Conservation (phyloP, 2,329 filamentous ascomycete genomes). For the Fusarium brachygibbosum region DNA sequence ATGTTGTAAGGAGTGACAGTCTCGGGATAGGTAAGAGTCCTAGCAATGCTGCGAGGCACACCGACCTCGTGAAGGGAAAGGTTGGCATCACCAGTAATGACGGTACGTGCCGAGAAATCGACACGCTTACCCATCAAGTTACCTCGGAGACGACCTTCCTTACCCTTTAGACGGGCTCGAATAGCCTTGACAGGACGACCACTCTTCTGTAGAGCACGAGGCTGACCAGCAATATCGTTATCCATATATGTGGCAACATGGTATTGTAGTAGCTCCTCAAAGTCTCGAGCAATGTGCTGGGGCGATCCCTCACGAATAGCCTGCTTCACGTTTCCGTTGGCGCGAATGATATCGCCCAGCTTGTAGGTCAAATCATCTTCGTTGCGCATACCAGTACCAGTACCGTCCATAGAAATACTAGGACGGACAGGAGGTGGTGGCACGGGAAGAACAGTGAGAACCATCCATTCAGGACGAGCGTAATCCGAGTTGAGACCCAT, state of each 20-base stretch:
- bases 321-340: constrained; percentile 93
- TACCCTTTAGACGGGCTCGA: constrained; percentile 96
- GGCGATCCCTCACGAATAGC: constrained; percentile 93
- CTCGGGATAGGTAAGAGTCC: constrained; percentile 94
- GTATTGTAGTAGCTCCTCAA: constrained; percentile 92
- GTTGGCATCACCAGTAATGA: constrained; percentile 99
- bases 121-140: constrained; percentile 99
- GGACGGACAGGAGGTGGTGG: constrained; percentile 95
- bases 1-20: constrained; percentile 99
- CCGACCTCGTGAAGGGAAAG: constrained; percentile 97
- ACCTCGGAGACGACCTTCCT: constrained; percentile 96
- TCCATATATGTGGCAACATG: constrained; percentile 99
- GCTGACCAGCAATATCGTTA: constrained; percentile 97
- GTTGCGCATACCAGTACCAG: constrained; percentile 89
- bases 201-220: constrained; percentile 95
- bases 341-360: constrained; percentile 96
- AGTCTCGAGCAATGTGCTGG: constrained; percentile 90
- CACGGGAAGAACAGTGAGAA: constrained; percentile 93
- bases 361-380: constrained; percentile 99
- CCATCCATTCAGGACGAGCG: constrained; percentile 98
- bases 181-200: constrained; percentile 97
- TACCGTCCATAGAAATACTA: constrained; percentile 97
- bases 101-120: constrained; percentile 98
- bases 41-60: constrained; percentile 92
- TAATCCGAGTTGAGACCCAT: constrained; percentile 96